Evolutionary conservation across 768 basidiomycete species (phyloP).

Genomic region (Butyriboletus loyo): DNA sequence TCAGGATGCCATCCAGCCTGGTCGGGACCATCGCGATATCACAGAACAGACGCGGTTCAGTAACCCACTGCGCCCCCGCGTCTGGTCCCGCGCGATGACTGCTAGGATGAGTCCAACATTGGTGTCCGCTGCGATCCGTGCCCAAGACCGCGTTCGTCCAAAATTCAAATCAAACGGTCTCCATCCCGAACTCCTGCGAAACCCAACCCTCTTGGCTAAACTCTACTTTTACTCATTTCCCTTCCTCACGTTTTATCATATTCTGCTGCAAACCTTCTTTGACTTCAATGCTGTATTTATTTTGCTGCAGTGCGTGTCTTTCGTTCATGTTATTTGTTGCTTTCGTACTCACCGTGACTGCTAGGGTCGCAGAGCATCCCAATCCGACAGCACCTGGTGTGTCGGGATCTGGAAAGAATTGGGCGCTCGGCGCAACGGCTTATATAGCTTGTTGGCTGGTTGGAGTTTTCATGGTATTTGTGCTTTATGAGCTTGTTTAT

Average conservation of each 20-base stretch:
- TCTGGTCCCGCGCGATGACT: slow-evolving; percentile 58
- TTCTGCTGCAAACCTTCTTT: slow-evolving; percentile 78
- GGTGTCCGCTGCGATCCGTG: slow-evolving; percentile 37
- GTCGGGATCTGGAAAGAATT: slow-evolving; percentile 69
- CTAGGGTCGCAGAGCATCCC: slow-evolving; percentile 72
- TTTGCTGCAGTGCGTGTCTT: slow-evolving; percentile 67
- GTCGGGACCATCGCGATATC: slow-evolving; percentile 44
- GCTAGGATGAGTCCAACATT: slow-evolving; percentile 42
- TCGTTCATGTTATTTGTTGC: not conserved
- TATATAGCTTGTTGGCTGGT: slow-evolving; percentile 80
- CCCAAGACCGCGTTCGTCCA: slow-evolving; percentile 44
- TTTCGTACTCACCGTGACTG: slow-evolving; percentile 11
- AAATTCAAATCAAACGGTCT: slow-evolving; percentile 65
- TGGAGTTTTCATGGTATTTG: slow-evolving; percentile 68
- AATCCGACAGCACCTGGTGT: slow-evolving; percentile 67
- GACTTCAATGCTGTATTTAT: slow-evolving; percentile 89
- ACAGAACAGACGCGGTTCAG: slow-evolving; percentile 49
- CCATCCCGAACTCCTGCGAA: slow-evolving; percentile 65
- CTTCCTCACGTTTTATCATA: slow-evolving; percentile 66
- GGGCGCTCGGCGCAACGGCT: slow-evolving; percentile 79
- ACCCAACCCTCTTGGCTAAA: slow-evolving; percentile 51
- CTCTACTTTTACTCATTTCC: slow-evolving; percentile 70
- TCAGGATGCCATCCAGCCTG: slow-evolving; percentile 45
- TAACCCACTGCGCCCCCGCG: slow-evolving; percentile 42
- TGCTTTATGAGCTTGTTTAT: slow-evolving; percentile 76